phyloP scores from a whole-genome alignment of 352 stramenopile species.

The Globisporangium barbulae region DNA sequence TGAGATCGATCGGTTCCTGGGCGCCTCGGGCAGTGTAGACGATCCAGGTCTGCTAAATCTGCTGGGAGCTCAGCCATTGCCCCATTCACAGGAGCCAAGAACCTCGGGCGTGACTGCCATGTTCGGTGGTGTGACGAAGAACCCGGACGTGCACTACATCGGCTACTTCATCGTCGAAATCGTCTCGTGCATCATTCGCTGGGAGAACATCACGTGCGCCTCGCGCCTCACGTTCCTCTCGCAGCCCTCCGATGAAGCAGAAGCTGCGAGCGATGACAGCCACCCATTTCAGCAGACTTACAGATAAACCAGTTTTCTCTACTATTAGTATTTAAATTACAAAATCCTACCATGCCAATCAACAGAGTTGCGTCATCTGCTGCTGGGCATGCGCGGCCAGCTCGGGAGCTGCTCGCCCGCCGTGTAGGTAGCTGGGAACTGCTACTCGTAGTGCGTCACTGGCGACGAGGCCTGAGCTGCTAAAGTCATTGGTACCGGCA shows the following conservation, averaged over 20 bases:
- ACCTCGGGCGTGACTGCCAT: background rate
- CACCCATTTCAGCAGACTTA: background rate
- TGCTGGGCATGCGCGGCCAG: background rate
- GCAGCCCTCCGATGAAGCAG: background rate
- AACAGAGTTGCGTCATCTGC: background rate
- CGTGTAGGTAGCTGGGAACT: background rate
- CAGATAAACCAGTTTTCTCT: background rate
- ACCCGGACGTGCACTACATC: constrained; percentile 10
- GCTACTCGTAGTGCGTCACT: constrained; percentile 1
- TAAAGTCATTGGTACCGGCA: background rate
- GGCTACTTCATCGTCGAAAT: constrained; percentile 18
- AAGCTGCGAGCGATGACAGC: background rate
- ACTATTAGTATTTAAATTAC: background rate
- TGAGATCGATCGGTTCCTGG: constrained; percentile 5
- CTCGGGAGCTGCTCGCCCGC: background rate
- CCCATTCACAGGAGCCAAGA: background rate
- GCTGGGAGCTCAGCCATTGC: no score
- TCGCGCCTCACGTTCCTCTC: constrained; percentile 14
- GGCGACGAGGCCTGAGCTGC: background rate
- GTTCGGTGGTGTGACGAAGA: constrained; percentile 12
- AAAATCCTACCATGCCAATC: background rate
- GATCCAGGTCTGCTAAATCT: background rate
- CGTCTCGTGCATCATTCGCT: constrained; percentile 15
- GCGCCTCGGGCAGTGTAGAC: background rate
- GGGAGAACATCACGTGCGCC: constrained; percentile 5